Conservation (phyloP, 257 asterid genomes). For the Penstemon davidsonii region DNA sequence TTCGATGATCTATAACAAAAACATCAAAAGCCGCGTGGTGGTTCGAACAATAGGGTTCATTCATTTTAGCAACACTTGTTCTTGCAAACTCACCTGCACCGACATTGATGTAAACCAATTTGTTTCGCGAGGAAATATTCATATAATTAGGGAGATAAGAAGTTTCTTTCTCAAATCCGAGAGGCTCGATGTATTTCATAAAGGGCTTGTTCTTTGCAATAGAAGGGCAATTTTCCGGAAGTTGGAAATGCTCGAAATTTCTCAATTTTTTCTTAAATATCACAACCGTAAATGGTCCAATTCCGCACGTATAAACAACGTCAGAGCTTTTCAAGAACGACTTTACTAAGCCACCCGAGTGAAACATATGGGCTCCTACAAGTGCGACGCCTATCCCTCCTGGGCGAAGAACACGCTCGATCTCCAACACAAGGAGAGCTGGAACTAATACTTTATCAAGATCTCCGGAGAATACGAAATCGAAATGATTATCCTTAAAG, state of each 20-base stretch:
- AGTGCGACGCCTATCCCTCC: conserved; percentile 85
- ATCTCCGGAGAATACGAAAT: conserved; percentile 72
- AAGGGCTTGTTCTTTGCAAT: conserved; percentile 50
- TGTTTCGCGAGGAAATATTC: conserved; percentile 79
- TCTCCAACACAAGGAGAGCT: conserved; percentile 67
- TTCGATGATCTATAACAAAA: conserved; percentile 63
- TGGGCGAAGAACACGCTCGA: conserved; percentile 80
- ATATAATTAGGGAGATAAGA: conserved; percentile 59
- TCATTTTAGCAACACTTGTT: conserved; percentile 38
- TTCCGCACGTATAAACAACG: conserved; percentile 51
- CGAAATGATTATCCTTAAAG: conserved; percentile 57
- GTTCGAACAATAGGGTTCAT: conserved; percentile 42
- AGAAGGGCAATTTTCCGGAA: conserved; percentile 68
- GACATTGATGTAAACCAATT: conserved; percentile 59
- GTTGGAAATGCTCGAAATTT: conserved; percentile 45
- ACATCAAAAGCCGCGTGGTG: conserved; percentile 46
- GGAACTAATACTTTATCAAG: conserved; percentile 74
- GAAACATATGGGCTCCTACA: conserved; percentile 41
- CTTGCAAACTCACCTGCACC: conserved; percentile 69
- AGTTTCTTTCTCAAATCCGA: conserved; percentile 28
- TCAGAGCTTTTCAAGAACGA: conserved; percentile 68
- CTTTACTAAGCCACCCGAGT: conserved; percentile 1
- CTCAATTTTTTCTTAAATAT: conserved; percentile 63
- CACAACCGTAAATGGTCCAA: conserved; percentile 51
- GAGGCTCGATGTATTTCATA: conserved; percentile 69